Conservation (phyloP, 371 early-diverging fungal species). For the Haplosporangium sp. region DNA sequence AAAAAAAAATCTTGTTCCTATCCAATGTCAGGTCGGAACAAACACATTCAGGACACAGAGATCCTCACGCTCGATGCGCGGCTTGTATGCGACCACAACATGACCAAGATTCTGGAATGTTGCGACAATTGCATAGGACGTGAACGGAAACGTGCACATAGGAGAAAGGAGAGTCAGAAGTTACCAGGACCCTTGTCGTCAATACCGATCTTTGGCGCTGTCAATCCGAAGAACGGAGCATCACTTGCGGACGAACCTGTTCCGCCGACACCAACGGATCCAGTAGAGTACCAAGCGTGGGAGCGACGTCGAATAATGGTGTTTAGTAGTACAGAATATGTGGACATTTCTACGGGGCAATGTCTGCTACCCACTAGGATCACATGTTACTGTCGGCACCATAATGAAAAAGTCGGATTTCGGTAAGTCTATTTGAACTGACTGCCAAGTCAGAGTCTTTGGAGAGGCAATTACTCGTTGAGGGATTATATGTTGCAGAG, state of each 20-base stretch:
- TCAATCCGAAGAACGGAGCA: constrained; percentile 28
- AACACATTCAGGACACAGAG: constrained; percentile 51
- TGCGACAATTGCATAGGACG: constrained; percentile 75
- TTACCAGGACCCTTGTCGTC: constrained; percentile 42
- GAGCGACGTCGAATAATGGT: constrained; percentile 51
- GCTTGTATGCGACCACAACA: constrained; percentile 75
- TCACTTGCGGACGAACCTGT: constrained; percentile 25
- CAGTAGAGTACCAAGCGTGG: constrained; percentile 46
- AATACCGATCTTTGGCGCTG: constrained; percentile 51
- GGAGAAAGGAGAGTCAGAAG: constrained; percentile 51
- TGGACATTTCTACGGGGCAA: constrained; percentile 77
- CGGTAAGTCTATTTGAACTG: constrained; percentile 48
- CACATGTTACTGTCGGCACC: constrained; percentile 84
- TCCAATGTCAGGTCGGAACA: constrained; percentile 30
- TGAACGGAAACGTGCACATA: constrained; percentile 64
- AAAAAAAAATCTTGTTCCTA: not conserved
- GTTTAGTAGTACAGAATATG: constrained; percentile 54
- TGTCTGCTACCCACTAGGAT: constrained; percentile 77
- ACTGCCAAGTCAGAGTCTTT: too few relatives aligned
- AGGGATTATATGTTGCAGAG: not conserved
- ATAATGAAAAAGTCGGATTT: constrained; percentile 76
- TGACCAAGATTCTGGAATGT: constrained; percentile 64
- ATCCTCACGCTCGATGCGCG: constrained; percentile 68
- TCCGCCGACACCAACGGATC: constrained; percentile 55
- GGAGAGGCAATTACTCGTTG: too few relatives aligned